These are phyloP conservation scores for Lithohypha guttulata DNA, from an alignment of 2,329 filamentous ascomycete genomes.

Conservation along the genomic window DNA sequence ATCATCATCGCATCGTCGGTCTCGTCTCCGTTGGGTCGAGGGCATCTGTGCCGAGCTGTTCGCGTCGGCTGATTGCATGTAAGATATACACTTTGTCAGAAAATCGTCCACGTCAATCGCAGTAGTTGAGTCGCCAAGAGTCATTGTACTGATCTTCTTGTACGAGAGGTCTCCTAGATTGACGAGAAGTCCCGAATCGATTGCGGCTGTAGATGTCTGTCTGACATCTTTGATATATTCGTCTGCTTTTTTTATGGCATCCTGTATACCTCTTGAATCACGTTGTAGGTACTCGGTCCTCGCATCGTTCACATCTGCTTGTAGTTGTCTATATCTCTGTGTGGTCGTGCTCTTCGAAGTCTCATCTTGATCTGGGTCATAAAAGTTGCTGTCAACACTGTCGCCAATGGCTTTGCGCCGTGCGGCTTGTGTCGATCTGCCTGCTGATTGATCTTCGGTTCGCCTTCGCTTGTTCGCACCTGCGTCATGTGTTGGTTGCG, in stretches of 20 bases:
- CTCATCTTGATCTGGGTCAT: conserved; percentile 73
- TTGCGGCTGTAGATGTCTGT: conserved; percentile 80
- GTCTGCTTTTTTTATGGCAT: conserved; percentile 58
- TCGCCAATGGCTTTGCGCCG: conserved; percentile 24
- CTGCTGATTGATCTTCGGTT: conserved; percentile 27
- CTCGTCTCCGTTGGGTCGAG: conserved; percentile 29
- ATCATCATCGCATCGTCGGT: conserved; percentile 27
- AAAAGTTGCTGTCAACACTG: conserved; percentile 42
- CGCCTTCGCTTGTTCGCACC: conserved; percentile 36
- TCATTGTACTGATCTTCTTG: conserved; percentile 64
- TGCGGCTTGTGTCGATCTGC: conserved; percentile 24
- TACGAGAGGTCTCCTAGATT: conserved; percentile 68
- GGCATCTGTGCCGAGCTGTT: conserved; percentile 17
- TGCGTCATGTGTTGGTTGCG: conserved; percentile 20
- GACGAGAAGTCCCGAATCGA: conserved; percentile 80
- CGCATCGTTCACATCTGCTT: conserved; percentile 48
- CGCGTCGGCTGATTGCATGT: conserved; percentile 55
- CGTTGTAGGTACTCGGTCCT: conserved; percentile 59
- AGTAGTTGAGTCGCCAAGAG: conserved; percentile 59
- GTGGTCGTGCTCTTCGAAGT: conserved; percentile 63
- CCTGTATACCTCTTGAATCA: conserved; percentile 53
- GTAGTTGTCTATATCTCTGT: conserved; percentile 57
- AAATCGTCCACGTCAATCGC: conserved; percentile 87
- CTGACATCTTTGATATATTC: conserved; percentile 57
- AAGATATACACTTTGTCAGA: conserved; percentile 76